Percentiles rank a stretch among this genome's conserved stretches.
Conservation (phyloP, 129 eudicot species). For the Dittrichia graveolens region DNA sequence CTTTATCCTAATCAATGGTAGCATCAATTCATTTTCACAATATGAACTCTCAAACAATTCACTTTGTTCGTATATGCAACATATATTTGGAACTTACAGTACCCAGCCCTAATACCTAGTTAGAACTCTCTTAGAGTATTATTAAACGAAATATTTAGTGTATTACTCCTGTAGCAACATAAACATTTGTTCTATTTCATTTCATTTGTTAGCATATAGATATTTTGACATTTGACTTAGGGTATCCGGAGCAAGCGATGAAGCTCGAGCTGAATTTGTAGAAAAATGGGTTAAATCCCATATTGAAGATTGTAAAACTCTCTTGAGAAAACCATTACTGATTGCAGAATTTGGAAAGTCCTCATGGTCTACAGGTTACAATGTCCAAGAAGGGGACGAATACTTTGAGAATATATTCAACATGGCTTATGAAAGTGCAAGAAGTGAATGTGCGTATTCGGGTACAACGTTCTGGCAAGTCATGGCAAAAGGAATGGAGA, state of each 20-base stretch:
- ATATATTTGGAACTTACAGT: too few species aligned
- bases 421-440: conserved; percentile 34
- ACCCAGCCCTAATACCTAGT: background rate
- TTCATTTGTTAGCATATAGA: too few species aligned
- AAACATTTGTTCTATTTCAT: background rate
- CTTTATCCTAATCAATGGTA: conserved; percentile 52
- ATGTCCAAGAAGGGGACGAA: conserved; percentile 26
- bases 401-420: conserved; percentile 35
- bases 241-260: conserved; percentile 28
- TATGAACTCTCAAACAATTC: too few species aligned
- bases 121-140: background rate
- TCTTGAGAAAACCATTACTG: conserved; percentile 36
- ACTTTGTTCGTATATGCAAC: too few species aligned
- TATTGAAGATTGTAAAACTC: conserved; percentile 30
- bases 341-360: conserved; percentile 45
- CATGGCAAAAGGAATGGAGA: conserved; percentile 54
- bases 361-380: conserved; percentile 32
- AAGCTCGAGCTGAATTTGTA: conserved; percentile 39
- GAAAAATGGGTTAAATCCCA: conserved; percentile 38
- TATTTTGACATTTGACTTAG: conserved; percentile 9
- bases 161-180: too few species aligned
- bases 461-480: conserved; percentile 55
- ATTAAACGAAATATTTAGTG: too few species aligned
- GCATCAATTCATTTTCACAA: background rate
- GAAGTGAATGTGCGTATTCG: conserved; percentile 39